Base-by-base conservation (phyloP, 169 alveolate species). In the Besnoitia besnoiti region DNA sequence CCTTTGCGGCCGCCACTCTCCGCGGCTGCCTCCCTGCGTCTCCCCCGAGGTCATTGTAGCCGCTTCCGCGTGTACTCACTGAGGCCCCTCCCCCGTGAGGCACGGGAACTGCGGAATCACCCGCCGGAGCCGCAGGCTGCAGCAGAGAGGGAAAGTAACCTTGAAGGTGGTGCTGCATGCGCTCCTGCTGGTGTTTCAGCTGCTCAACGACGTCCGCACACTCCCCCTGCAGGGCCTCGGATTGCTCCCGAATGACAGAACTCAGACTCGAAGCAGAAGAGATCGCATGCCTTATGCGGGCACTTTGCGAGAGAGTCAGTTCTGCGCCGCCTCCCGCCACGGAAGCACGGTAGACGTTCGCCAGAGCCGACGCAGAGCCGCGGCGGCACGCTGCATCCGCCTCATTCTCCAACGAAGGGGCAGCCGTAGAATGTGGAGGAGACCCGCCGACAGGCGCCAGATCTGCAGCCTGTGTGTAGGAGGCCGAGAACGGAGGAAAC, bases 141-240 rank as follows among this genome's bases (percentile, higher is more conserved):
- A 51, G 14, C 67, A 24, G n/a, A 51, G 67, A 51, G 24, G n/a
- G 24, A 51, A 24, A 51, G 14, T 51, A 14, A 14, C 24, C 67
- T 51, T 51, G 14, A 24, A 35, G 44, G 3, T 7, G 27, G 3
- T 73, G 47, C 21, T 73, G 47, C 47, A 73, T 73, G 47, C 55
- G 49, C 55, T 3, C 40, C 30, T 77, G 49, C 61, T 77, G 87
- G 37, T 44, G 33, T 21, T 10, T 21, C 61, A 77, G 49, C 61
- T 19, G 35, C 87, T 77, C 59, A 24, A 77, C 55, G 40, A 77
- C 87, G 8, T 77, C 87, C 3, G 37, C 55, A 37, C 87, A 77
- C 8, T 44, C 87, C 12, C 55, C 87, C 59, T 39, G 59, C 37
- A 77, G 87, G 24, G 87, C 87, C 59, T 39, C 55, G 16, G 87